Base-by-base conservation (phyloP, 495 filamentous ascomycete genomes). In the Sabuloglossum arenarium region DNA sequence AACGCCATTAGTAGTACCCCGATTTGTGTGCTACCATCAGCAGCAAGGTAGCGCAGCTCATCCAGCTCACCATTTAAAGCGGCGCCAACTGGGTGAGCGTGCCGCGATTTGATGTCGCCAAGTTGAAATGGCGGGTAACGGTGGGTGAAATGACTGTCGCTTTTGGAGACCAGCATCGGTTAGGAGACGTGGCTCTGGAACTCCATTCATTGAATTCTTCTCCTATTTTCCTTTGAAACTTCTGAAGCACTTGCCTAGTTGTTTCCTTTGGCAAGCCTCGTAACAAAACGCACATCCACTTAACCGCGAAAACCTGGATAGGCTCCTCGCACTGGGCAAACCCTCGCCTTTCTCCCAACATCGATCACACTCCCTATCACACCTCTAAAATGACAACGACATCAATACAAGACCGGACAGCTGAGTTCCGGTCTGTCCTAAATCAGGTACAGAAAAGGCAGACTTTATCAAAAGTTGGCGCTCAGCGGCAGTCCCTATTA, bases 321-420 rank as follows among this genome's bases (percentile, higher is more conserved):
- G 28, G 24, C 8, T 47, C 45, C 45, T 51, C 24, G 47, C 25
- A 11, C 23, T 24, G 3, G 3, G 28, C 11, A 12, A 12, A 10
- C 47, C 47, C 24, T 30, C 47, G 14, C 16, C 21, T 4, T 16
- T 6, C 9, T 12, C 1, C 28, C 16, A 21, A 21, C 28, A 5
- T 28, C 27, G 12, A 51, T 21, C 6, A 14, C 6, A 29, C 16
- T 23, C 47, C 28, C 25, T 16, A 16, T 23, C 23, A 14, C 47
- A 59, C 59, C 0, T 50, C 46, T 53, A 54, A 59, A 58, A 81
- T 80, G 78, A 67, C 69, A 56, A 73, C 69, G 55, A 73, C 74
- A 47, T 74, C 78, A 21, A 95, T 97, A 69, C 93, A 98, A 75
- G 91, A 98, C 70, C 85, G 91, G 62, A 98, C 91, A 55, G 75